Conservation (phyloP, 179 eudicot genomes). For the Beta macrorhiza region DNA sequence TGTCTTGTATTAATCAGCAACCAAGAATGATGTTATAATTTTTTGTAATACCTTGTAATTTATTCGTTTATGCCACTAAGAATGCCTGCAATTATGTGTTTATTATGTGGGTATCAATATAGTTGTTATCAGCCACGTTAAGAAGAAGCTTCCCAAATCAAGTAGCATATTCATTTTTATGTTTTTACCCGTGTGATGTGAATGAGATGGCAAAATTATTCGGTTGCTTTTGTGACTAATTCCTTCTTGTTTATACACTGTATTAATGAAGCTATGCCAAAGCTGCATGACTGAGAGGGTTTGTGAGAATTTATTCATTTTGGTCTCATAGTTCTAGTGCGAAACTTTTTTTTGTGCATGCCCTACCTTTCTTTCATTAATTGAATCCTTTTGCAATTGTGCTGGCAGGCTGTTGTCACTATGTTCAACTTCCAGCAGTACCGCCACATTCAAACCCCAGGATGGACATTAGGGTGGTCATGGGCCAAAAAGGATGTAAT, state of each 20-base stretch:
- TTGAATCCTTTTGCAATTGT: background rate
- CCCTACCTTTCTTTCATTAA: no score
- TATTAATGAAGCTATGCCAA: background rate
- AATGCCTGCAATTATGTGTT: background rate
- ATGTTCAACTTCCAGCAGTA: conserved; percentile 45
- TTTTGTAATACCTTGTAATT: background rate
- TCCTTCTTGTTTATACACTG: background rate
- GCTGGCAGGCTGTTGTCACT: conserved; percentile 40
- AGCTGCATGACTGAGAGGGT: background rate
- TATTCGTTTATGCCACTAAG: background rate
- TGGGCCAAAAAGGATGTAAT: conserved; percentile 50
- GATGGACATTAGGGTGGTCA: conserved; percentile 45
- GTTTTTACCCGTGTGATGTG: background rate
- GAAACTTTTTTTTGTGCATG: background rate
- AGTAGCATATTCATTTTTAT: background rate
- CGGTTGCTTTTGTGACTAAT: background rate
- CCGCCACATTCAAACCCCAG: conserved; percentile 48
- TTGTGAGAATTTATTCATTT: background rate
- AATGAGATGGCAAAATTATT: background rate
- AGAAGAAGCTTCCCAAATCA: background rate
- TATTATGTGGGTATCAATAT: background rate
- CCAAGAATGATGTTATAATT: background rate
- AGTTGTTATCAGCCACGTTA: background rate
- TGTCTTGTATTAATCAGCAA: background rate
- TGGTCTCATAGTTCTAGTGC: background rate